Conservation (phyloP, 208 protist species). For the Wallacemonas collosoma region DNA sequence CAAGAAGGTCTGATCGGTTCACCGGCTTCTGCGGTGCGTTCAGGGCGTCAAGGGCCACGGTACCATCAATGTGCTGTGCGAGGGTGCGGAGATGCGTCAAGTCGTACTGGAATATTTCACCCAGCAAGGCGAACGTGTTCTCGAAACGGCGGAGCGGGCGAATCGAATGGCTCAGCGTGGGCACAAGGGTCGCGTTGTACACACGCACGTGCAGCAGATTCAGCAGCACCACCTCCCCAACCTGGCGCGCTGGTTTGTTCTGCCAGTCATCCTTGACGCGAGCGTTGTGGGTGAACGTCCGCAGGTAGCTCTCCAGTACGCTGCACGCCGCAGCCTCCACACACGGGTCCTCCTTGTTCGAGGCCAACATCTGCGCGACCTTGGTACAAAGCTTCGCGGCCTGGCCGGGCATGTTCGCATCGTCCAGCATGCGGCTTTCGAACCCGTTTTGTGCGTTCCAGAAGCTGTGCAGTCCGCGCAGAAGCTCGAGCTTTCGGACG, state of each 20-base stretch:
- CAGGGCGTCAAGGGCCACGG: slow-evolving; percentile 38
- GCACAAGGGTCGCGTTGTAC: slow-evolving; percentile 79
- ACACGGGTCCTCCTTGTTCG: slow-evolving; percentile 56
- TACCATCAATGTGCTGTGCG: slow-evolving; percentile 45
- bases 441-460: slow-evolving; percentile 78
- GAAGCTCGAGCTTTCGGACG: slow-evolving; percentile 83
- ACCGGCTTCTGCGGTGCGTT: slow-evolving; percentile 43
- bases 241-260: slow-evolving; percentile 33
- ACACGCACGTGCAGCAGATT: slow-evolving; percentile 62
- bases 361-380: slow-evolving; percentile 42
- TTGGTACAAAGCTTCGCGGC: slow-evolving; percentile 41
- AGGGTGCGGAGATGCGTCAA: slow-evolving; percentile 51
- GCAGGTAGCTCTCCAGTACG: slow-evolving; percentile 70
- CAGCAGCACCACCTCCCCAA: slow-evolving; percentile 50
- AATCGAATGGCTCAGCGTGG: slow-evolving; percentile 58
- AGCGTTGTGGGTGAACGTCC: slow-evolving; percentile 52
- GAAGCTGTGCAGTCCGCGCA: slow-evolving; percentile 76
- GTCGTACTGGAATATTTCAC: slow-evolving; percentile 76
- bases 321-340: slow-evolving; percentile 69
- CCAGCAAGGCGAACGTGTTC: slow-evolving; percentile 54
- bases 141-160: slow-evolving; percentile 54
- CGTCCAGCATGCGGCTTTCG: slow-evolving; percentile 62
- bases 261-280: slow-evolving; percentile 17
- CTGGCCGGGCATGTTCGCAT: slow-evolving; percentile 30
- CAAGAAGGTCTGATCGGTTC: slow-evolving; percentile 14